Evolutionary conservation across 352 stramenopile genomes (phyloP), one percentile per base, ranked within the genome.

Genomic region (Globisporangium polare): DNA sequence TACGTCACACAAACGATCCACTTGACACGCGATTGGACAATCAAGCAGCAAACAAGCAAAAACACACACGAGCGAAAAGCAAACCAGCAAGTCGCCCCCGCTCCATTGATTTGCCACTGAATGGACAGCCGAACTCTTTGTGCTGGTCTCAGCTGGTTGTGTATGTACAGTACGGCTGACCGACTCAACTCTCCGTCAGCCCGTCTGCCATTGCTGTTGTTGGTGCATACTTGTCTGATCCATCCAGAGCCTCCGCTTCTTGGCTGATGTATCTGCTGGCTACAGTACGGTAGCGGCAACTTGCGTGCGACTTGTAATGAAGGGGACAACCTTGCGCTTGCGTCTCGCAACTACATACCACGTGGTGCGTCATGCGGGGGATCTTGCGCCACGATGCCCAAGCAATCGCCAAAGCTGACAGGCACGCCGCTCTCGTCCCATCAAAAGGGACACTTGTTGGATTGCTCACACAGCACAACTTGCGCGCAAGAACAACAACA

Each of bases 1-100:
- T 15, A 49, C 26, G 22, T 31, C 15, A 27, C 27, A 41, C 49
- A 54, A 53, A 53, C n/a, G 26, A 54, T 54, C 49, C 49, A 39
- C 17, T 39, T 39, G 49, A 39, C 49, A 26, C 47, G 7, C 17
- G 27, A 37, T 54, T 41, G 49, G 26, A 54, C 27, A 5, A 9
- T 2, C 17, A 8, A 17, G 2, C 24, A 17, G 9, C 49, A 54
- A 54, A 17, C 17, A 20, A 22, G 18, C 49, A 53, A 51, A 15
- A 9, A 2, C 47, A 33, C 24, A 17, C 27, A 39, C 7, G 27
- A 22, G 18, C 49, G 13, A 50, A 7, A 27, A n/a, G 10, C 15
- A 45, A 45, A 20, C 15, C 20, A 22, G 39, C 39, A 9, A 37
- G 17, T 7, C 49, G 10, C 7, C 26, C 24, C 4, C 45, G 15